These are phyloP conservation scores for Candida khao-thaluensis DNA, from an alignment of 805 yeast species.

Conservation along the genomic window DNA sequence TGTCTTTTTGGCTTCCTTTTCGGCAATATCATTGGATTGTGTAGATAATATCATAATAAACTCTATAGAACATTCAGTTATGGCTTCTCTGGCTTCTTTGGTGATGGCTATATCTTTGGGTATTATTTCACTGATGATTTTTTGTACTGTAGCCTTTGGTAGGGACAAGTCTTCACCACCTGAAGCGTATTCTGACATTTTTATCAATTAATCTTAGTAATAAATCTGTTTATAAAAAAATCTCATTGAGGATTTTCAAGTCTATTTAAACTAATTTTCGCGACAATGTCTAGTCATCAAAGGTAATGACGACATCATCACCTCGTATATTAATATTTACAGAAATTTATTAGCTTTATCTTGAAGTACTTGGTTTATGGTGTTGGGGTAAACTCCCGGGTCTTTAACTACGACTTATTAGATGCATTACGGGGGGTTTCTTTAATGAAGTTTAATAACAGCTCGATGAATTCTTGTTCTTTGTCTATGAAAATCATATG, in stretches of 20 bases:
- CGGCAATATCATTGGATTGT: conserved; percentile 94
- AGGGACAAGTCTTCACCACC: conserved; percentile 41
- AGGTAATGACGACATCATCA: not conserved
- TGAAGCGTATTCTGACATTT: conserved; percentile 42
- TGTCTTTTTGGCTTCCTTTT: conserved; percentile 92
- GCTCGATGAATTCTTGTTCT: not conserved
- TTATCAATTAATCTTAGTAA: not conserved
- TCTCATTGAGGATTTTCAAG: conserved; percentile 5
- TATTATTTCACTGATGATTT: conserved; percentile 84
- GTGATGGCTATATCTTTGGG: conserved; percentile 87
- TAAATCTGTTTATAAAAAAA: conserved; percentile 1
- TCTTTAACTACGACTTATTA: too few relatives aligned
- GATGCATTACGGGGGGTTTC: too few relatives aligned
- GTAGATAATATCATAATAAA: conserved; percentile 93
- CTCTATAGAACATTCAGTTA: conserved; percentile 94
- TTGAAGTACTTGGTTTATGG: too few relatives aligned
- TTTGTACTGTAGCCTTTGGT: conserved; percentile 88
- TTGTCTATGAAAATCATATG: conserved; percentile 34
- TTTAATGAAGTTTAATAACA: too few relatives aligned
- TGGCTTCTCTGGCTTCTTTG: conserved; percentile 90
- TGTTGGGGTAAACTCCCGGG: too few relatives aligned
- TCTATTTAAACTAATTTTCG: conserved; percentile 2
- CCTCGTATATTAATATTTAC: conserved; percentile 1
- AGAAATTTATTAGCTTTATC: too few relatives aligned
- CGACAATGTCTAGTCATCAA: conserved; percentile 6